These are phyloP conservation scores for Calonectria pauciramosa DNA, from an alignment of 2,329 filamentous ascomycete genomes.

Conservation along the genomic window DNA sequence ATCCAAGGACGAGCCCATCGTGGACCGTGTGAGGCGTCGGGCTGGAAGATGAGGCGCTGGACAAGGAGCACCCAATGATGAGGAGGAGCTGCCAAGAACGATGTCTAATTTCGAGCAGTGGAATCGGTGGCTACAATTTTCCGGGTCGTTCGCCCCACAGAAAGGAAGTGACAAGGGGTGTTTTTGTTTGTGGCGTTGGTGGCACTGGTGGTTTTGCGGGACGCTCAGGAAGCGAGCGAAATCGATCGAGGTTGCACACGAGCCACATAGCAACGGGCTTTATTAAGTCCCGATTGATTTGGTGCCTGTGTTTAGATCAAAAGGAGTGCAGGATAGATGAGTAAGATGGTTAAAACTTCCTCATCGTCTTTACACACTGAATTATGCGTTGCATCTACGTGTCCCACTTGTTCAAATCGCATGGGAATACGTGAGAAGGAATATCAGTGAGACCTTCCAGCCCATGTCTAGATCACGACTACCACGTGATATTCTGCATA, in stretches of 20 bases:
- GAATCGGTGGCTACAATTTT: background rate
- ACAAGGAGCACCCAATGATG: background rate
- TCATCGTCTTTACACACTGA: background rate
- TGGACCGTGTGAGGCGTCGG: background rate
- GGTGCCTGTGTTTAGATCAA: background rate
- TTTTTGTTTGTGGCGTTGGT: background rate
- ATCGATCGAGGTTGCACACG: background rate
- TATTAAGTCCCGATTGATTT: background rate
- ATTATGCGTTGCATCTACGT: background rate
- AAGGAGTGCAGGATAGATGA: background rate
- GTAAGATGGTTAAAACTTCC: background rate
- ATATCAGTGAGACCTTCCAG: background rate
- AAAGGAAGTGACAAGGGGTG: background rate
- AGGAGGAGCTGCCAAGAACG: background rate
- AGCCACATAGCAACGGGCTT: background rate
- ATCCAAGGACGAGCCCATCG: background rate
- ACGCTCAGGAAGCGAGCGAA: background rate
- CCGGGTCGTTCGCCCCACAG: background rate
- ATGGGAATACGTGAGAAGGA: background rate
- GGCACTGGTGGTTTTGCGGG: background rate
- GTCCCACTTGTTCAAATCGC: background rate
- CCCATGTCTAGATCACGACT: background rate
- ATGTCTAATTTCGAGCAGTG: background rate
- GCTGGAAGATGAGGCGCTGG: background rate
- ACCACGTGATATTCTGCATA: background rate